A percentile compares a stretch with the other conserved stretches of the same genome.
Evolutionary conservation across 805 yeast species (phyloP).

Genomic region (Jamesozyma piceae): DNA sequence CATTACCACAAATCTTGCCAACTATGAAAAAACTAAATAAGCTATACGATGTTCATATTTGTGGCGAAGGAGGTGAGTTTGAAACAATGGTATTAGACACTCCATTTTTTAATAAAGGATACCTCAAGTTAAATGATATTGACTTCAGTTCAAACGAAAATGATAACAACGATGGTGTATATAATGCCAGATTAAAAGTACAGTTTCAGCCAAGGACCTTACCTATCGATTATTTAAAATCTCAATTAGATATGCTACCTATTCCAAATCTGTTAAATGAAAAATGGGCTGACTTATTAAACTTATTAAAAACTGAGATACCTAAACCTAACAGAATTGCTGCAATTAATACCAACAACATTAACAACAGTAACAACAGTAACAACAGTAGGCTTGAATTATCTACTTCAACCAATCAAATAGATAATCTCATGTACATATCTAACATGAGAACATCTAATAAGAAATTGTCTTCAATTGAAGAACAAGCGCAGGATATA

Average conservation of each 20-base stretch:
- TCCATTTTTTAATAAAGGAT: constrained; percentile 60
- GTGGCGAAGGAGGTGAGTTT: constrained; percentile 99
- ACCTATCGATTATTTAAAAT: constrained; percentile 13
- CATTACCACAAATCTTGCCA: constrained; percentile 54
- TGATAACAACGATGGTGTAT: constrained; percentile 51
- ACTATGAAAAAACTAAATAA: constrained; percentile 47
- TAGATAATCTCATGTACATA: constrained; percentile 32
- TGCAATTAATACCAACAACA: background rate
- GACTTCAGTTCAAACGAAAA: constrained; percentile 37
- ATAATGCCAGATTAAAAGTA: constrained; percentile 51
- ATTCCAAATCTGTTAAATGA: constrained; percentile 14
- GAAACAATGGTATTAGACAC: constrained; percentile 89
- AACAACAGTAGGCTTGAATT: background rate
- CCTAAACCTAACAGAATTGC: background rate
- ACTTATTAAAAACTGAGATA: background rate
- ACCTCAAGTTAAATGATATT: constrained; percentile 35
- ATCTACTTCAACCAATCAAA: constrained; percentile 4
- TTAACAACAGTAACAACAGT: no score
- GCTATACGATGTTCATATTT: constrained; percentile 75
- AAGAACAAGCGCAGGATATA: constrained; percentile 41
- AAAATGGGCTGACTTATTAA: constrained; percentile 18
- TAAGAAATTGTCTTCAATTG: constrained; percentile 19
- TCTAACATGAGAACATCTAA: constrained; percentile 35
- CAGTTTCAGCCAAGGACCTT: constrained; percentile 36
- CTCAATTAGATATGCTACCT: constrained; percentile 32